Percentiles rank a stretch among this genome's conserved stretches.
These are phyloP conservation scores for Leavenworthia alabamica DNA, from an alignment of 345 rosid species.

Conservation along the genomic window DNA sequence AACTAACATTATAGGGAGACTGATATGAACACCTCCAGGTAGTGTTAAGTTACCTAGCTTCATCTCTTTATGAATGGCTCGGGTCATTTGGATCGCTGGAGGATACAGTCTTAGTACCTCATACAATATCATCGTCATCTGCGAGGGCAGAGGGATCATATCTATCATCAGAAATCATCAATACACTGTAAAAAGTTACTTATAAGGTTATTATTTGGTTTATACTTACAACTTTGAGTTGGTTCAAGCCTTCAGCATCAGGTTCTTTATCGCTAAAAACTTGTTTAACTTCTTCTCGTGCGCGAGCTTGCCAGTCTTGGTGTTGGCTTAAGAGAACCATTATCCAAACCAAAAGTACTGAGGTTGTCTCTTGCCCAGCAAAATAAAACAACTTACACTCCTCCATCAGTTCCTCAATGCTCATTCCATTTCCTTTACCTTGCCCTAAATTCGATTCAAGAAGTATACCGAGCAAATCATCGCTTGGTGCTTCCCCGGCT, in stretches of 20 bases:
- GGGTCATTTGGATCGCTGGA: neutral
- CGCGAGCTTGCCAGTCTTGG: no score
- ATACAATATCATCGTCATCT: no score
- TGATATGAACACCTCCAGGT: slow-evolving; percentile 24
- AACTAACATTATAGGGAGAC: slow-evolving; percentile 15
- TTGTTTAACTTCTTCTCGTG: no score
- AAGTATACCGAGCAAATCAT: slow-evolving; percentile 38
- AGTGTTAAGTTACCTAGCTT: slow-evolving; percentile 33
- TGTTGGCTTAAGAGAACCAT: no score
- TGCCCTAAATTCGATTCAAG: slow-evolving; percentile 39
- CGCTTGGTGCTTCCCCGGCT: slow-evolving; percentile 23
- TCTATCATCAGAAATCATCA: no score
- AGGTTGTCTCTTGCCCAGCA: no score
- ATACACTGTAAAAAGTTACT: no score
- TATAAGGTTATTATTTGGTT: neutral
- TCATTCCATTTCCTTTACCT: slow-evolving; percentile 26
- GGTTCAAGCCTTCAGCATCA: slow-evolving; percentile 23
- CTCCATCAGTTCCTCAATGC: no score
- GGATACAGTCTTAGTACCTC: slow-evolving; percentile 14
- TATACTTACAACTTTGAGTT: slow-evolving; percentile 40
- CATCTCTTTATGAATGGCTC: slow-evolving; percentile 21
- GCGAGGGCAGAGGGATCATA: no score
- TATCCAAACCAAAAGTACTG: no score
- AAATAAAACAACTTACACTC: no score
- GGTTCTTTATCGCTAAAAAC: no score